Conservation (phyloP, 1,139 yeast genomes). For the Sugiyamaella pinicola region DNA sequence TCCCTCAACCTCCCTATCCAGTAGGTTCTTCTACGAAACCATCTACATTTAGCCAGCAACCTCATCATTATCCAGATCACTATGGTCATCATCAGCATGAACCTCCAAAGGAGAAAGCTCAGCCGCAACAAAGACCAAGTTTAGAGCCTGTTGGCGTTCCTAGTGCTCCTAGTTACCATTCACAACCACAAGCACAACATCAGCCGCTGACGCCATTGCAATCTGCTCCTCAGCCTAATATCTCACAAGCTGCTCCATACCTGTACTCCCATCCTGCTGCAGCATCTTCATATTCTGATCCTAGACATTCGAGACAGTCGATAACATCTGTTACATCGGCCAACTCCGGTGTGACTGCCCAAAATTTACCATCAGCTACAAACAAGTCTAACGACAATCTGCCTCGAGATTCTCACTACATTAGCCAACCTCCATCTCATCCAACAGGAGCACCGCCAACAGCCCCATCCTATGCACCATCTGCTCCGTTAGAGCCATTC, state of each 20-base stretch:
- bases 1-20: slow-evolving; percentile 21
- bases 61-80: slow-evolving; percentile 16
- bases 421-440: background rate
- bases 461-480: background rate
- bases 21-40: slow-evolving; percentile 7
- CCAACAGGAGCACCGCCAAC: background rate
- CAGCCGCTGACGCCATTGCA: slow-evolving; percentile 4
- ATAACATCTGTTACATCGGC: slow-evolving; percentile 5
- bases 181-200: slow-evolving; percentile 1
- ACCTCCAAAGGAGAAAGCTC: slow-evolving; percentile 1
- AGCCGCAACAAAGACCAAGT: background rate
- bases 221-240: background rate
- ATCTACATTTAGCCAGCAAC: background rate
- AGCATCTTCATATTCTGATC: slow-evolving; percentile 8
- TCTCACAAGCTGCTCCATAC: background rate
- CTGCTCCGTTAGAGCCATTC: background rate
- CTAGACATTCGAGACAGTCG: slow-evolving; percentile 10
- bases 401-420: background rate
- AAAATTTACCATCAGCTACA: background rate
- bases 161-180: slow-evolving; percentile 10
- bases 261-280: slow-evolving; percentile 5
- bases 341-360: background rate
- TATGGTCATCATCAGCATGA: slow-evolving; percentile 18
- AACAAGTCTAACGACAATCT: background rate
- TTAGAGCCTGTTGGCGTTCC: slow-evolving; percentile 3